A percentile compares a stretch with the other conserved stretches of the same genome.
phyloP scores from a whole-genome alignment of 805 yeast genomes.

The Naumovozyma dairenensis region DNA sequence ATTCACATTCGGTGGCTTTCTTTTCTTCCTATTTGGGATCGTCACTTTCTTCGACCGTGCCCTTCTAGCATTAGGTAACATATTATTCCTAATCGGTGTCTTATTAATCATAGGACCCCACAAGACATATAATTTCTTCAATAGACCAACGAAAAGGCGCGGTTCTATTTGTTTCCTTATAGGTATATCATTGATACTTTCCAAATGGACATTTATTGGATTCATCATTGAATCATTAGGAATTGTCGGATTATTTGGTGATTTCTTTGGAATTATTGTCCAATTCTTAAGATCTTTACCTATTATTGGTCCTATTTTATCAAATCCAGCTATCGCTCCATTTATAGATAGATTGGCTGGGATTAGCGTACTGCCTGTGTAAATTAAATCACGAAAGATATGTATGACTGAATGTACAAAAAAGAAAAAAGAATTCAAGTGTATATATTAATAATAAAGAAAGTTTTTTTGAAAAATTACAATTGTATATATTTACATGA shows the following conservation, averaged over 20 bases:
- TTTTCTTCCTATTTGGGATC: conserved; percentile 74
- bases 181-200: conserved; percentile 68
- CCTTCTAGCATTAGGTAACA: conserved; percentile 80
- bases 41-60: conserved; percentile 83
- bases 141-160: conserved; percentile 76
- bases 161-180: conserved; percentile 71
- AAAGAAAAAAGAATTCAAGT: background rate
- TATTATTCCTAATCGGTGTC: conserved; percentile 69
- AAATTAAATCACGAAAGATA: conserved; percentile 5
- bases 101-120: conserved; percentile 80
- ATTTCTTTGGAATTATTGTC: conserved; percentile 81
- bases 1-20: conserved; percentile 72
- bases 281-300: conserved; percentile 85
- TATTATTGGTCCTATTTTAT: conserved; percentile 71
- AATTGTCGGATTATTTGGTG: conserved; percentile 84
- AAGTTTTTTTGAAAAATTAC: background rate
- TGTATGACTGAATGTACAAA: background rate
- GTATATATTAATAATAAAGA: conserved; percentile 2
- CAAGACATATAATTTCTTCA: conserved; percentile 71
- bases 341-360: conserved; percentile 54
- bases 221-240: conserved; percentile 80
- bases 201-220: conserved; percentile 74
- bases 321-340: conserved; percentile 79
- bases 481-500: conserved; percentile 1
- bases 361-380: conserved; percentile 57